phyloP scores from a whole-genome alignment of 140 eudicot genomes.

The Anethum foeniculum region DNA sequence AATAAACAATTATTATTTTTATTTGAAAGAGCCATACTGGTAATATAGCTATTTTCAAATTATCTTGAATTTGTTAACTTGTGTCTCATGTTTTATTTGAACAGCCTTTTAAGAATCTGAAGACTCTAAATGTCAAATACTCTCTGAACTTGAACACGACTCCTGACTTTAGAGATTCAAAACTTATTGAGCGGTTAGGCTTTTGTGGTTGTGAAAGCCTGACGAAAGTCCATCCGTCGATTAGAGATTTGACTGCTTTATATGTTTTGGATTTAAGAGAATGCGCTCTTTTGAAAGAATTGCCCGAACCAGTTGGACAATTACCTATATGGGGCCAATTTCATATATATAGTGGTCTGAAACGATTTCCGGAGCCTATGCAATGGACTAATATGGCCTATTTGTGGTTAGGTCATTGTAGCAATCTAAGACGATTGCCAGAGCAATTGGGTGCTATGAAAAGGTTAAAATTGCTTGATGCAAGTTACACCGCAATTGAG shows the following conservation, averaged over 20 bases:
- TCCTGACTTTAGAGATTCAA: neutral
- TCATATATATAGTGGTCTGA: neutral
- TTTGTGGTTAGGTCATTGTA: neutral
- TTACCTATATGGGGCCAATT: neutral
- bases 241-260: neutral
- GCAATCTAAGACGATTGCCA: neutral
- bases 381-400: neutral
- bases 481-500: neutral
- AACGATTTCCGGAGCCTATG: neutral
- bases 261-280: neutral
- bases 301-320: neutral
- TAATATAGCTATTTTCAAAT: too few relatives aligned
- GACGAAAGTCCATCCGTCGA: neutral
- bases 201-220: neutral
- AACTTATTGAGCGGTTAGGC: neutral
- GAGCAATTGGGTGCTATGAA: neutral
- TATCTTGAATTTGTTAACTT: too few relatives aligned
- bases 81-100: too few relatives aligned
- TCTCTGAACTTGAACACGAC: neutral
- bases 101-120: neutral
- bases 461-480: neutral
- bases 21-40: too few relatives aligned
- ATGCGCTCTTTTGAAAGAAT: neutral
- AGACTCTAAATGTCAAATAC: neutral
- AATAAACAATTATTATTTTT: too few relatives aligned